Base-by-base conservation (phyloP, 192 early-diverging fungal genomes). In the Chytriomyces sp. region DNA sequence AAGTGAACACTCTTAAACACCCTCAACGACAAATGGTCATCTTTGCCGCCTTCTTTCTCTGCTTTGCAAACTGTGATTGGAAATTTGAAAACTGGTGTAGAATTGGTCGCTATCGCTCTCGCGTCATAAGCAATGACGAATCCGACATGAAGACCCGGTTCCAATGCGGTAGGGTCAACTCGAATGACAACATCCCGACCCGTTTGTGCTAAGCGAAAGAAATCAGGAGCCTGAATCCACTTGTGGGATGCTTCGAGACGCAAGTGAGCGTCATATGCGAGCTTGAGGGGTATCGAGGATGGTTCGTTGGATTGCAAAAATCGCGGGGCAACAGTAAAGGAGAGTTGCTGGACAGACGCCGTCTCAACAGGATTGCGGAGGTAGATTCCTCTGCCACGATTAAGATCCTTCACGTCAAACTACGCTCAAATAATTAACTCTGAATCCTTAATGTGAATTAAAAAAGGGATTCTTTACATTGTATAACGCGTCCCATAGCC, bases 11-110 rank as follows among this genome's bases (percentile, higher is more conserved):
- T 74, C 22, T 82, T 70, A 66, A 89, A 93, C 31, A 73, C 69
- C 38, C 89, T 64, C 49, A 74, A 80, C 10, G 84, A 80, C 83
- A 12, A 73, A 14, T 61, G 33, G 25, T n/a, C 52, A 30, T 55
- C n/a, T 14, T 49, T 49, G 22, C 44, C 44, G 37, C 56, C 63
- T 54, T 59, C 72, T 7, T 77, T 53, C 26, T 82, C 74, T 6
- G 95, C 93, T 78, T 96, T 97, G 68, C 89, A 88, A 22, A 98
- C 91, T 7, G 93, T 94, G 17, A 99, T 82, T 6, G 96, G 96
- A 44, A 99, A 78, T 59, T 79, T 80, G 82, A 96, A 96, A 14
- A 49, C 1, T 14, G 44, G 44, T n/a, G 22, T 22, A 49, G 44
- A 14, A 1, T 49, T 49, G 14, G 44, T 49, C 22, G 14, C 44